Conservation (phyloP, 805 yeast species). For the Sugiyamaella marilandica region DNA sequence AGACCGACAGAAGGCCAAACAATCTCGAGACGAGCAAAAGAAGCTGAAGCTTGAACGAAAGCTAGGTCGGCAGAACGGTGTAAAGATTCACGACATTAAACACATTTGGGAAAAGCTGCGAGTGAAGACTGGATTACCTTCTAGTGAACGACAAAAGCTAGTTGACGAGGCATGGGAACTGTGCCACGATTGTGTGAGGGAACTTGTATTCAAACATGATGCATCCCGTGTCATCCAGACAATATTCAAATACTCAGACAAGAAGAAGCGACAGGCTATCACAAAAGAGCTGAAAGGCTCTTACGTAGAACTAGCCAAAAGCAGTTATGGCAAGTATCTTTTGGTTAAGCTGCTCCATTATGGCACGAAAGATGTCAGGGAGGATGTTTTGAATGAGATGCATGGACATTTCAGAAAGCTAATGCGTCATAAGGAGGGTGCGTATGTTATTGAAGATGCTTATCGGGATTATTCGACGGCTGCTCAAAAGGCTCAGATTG, state of each 20-base stretch:
- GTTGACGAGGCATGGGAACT: conserved; percentile 82
- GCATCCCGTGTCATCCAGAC: conserved; percentile 96
- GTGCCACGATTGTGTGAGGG: conserved; percentile 69
- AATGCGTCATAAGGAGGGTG: conserved; percentile 97
- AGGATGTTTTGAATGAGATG: conserved; percentile 69
- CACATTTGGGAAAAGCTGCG: conserved; percentile 86
- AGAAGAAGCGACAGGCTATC: conserved; percentile 69
- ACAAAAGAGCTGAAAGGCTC: conserved; percentile 66
- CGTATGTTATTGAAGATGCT: conserved; percentile 92
- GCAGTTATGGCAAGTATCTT: conserved; percentile 89
- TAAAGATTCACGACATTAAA: conserved; percentile 78
- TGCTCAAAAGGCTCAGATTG: conserved; percentile 83
- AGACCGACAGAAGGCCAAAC: conserved; percentile 38
- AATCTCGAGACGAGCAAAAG: conserved; percentile 71
- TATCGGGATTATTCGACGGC: conserved; percentile 78
- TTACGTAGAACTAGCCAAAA: conserved; percentile 78
- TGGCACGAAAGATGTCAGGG: conserved; percentile 79
- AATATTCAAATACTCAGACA: conserved; percentile 76
- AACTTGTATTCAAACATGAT: conserved; percentile 90
- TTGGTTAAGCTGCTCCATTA: conserved; percentile 85
- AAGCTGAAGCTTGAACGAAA: conserved; percentile 76
- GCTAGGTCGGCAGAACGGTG: conserved; percentile 80
- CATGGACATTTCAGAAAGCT: conserved; percentile 88
- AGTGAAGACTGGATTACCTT: conserved; percentile 76
- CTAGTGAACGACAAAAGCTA: conserved; percentile 67